These are phyloP conservation scores for Boletus rubescentipes DNA, from an alignment of 768 basidiomycete species.

Conservation along the genomic window DNA sequence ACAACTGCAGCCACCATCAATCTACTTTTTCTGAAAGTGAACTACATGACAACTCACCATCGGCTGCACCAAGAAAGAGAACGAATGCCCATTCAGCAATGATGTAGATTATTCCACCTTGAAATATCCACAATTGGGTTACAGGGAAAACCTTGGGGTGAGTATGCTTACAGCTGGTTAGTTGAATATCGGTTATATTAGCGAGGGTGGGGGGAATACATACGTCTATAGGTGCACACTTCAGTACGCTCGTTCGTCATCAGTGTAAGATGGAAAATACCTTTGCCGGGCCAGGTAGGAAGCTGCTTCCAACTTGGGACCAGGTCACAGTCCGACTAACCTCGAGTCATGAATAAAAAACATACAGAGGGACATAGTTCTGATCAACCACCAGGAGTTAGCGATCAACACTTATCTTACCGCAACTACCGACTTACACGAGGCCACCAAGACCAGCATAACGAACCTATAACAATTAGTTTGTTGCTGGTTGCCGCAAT, in stretches of 20 bases:
- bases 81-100: not conserved
- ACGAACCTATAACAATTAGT: not conserved
- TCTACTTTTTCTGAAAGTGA: too few relatives aligned
- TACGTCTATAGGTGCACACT: not conserved
- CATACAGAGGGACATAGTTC: not conserved
- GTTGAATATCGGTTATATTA: not conserved
- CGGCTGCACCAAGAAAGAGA: not conserved
- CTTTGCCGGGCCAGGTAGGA: not conserved
- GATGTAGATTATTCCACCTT: not conserved
- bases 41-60: not conserved
- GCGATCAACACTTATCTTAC: too few relatives aligned
- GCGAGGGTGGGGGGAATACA: not conserved
- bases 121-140: not conserved
- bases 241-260: not conserved
- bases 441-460: not conserved
- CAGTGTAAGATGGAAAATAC: not conserved
- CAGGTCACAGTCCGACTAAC: too few relatives aligned
- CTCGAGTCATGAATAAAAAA: not conserved
- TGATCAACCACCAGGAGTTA: not conserved
- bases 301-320: not conserved
- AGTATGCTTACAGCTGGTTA: conserved; percentile 1
- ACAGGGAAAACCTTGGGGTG: not conserved
- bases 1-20: not conserved
- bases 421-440: not conserved
- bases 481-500: not conserved